Percentiles rank a stretch among this genome's conserved stretches.
Conservation (phyloP, 1,284 basidiomycete genomes). For the Trametes hirsuta region DNA sequence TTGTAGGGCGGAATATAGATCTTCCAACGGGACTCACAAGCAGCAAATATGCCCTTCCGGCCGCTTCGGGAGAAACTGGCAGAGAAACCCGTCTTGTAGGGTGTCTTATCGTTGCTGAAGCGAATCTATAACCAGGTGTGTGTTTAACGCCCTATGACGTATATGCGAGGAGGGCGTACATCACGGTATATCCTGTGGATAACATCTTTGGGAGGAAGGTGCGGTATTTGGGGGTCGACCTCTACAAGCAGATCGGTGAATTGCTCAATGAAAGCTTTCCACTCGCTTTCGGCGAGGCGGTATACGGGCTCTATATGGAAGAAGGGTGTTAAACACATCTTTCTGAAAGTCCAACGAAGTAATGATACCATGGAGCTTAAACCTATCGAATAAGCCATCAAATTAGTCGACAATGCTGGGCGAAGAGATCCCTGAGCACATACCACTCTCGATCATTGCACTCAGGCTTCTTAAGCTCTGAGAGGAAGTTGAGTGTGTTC, state of each 20-base stretch:
- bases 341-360: neutral
- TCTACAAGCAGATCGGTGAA: conserved; percentile 70
- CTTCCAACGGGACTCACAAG: conserved; percentile 53
- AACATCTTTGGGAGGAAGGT: conserved; percentile 84
- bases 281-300: conserved; percentile 83
- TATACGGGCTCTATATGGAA: conserved; percentile 72
- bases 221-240: conserved; percentile 81
- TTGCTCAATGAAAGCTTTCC: conserved; percentile 79
- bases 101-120: conserved; percentile 94
- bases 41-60: conserved; percentile 77
- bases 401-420: too few relatives aligned
- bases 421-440: conserved; percentile 22
- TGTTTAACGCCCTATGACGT: neutral
- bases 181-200: conserved; percentile 86
- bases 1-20: neutral
- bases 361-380: conserved; percentile 68
- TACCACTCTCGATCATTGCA: conserved; percentile 90
- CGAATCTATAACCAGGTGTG: conserved; percentile 54
- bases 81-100: conserved; percentile 83
- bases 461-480: conserved; percentile 69
- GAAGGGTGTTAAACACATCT: neutral
- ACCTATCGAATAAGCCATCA: conserved; percentile 50
- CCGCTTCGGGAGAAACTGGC: conserved; percentile 82
- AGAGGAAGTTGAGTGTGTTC: conserved; percentile 82
- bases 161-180: conserved; percentile 45